Evolutionary conservation across 148 eudicot species (phyloP), one percentile per base, ranked within the genome.

Genomic region (Camellia granthamiana): DNA sequence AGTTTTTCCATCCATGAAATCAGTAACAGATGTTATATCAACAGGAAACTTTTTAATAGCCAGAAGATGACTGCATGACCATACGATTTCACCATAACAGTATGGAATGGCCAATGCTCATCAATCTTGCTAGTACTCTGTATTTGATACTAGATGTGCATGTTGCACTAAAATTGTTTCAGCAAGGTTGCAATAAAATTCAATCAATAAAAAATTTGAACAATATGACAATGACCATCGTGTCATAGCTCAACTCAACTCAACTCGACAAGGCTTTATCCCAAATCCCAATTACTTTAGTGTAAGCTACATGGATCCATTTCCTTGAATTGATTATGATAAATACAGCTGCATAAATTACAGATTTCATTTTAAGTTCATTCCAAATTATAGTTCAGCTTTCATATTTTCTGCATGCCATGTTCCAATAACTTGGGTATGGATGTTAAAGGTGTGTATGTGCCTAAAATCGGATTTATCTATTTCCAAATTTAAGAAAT

Each of bases 1-100:
- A 94, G 7, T 68, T 65, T 54, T 74, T 49, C 56, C 2, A 21
- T 83, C 44, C 62, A 67, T 47, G 73, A 85, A 88, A 88, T 89
- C 77, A 88, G 64, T 38, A 81, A 81, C 81, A 77, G 80, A 82
- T 58, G 19, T 9, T n/a, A 62, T 23, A 63, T 12, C 21, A 71
- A 79, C 1, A 44, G 46, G 56, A 46, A 4, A 59, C 5, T 7
- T 44, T 43, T 60, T 21, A 59, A 30, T 30, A 30, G 38, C 38
- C 38, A 30, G 38, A 30, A 49, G 15, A 66, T 49, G 14, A 7
- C 59, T 18, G 6, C 46, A 21, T 6, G 23, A 43, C 18, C 71
- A 47, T n/a, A 18, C 58, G 6, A 43, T 14, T 47, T 77, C 71
- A 63, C 12, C 0, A 62, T 23, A 46, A 21, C 55, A 63, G 70